Evolutionary conservation across 1,284 basidiomycete genomes (phyloP).

Genomic region (Cryptococcus sp.): DNA sequence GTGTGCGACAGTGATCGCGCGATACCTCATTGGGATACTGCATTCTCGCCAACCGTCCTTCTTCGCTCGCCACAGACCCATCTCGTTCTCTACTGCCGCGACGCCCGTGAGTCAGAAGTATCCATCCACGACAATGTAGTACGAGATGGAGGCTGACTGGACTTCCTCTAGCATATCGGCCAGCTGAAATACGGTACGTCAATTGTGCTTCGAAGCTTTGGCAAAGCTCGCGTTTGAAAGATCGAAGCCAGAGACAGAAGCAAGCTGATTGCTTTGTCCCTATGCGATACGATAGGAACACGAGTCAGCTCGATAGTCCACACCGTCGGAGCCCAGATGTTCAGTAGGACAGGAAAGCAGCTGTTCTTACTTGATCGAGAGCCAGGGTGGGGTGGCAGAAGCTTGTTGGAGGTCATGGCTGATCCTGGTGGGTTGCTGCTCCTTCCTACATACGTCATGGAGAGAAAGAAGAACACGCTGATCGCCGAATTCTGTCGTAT

Average conservation of each 20-base stretch:
- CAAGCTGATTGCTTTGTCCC: neutral
- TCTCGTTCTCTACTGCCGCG: constrained; percentile 49
- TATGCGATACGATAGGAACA: constrained; percentile 7
- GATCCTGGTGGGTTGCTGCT: constrained; percentile 66
- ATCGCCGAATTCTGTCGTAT: neutral
- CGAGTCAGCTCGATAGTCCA: constrained; percentile 24
- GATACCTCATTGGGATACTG: constrained; percentile 48
- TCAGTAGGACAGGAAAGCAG: constrained; percentile 81
- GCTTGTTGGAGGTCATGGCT: constrained; percentile 78
- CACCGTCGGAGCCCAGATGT: constrained; percentile 58
- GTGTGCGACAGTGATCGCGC: constrained; percentile 38
- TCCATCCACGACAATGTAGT: neutral
- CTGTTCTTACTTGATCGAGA: constrained; percentile 75
- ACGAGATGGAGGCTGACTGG: neutral
- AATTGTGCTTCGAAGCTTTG: neutral
- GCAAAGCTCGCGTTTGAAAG: neutral
- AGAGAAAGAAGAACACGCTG: neutral
- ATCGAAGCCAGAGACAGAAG: neutral
- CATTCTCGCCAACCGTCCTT: constrained; percentile 43
- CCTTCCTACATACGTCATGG: neutral
- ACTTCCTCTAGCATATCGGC: constrained; percentile 36
- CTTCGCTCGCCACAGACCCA: constrained; percentile 39
- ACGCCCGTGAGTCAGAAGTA: constrained; percentile 35
- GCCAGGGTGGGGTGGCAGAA: constrained; percentile 59
- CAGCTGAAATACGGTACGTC: constrained; percentile 37